Percentiles rank a stretch among this genome's conserved stretches.
phyloP scores from a whole-genome alignment of 495 filamentous ascomycete species.

The Diplogelasinospora grovesii region DNA sequence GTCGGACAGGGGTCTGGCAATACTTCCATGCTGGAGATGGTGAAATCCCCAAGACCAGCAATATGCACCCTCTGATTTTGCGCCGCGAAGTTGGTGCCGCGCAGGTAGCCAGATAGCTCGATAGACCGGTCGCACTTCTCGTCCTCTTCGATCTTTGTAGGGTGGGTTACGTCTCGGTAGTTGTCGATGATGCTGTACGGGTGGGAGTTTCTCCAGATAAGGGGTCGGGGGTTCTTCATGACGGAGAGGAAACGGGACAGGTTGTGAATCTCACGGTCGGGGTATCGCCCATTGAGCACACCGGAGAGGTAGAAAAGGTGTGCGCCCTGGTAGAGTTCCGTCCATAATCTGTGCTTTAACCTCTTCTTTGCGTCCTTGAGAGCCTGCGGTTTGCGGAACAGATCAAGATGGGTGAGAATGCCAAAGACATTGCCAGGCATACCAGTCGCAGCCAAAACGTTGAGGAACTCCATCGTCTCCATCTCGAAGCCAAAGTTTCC shows the following conservation, averaged over 20 bases:
- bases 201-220: slow-evolving; percentile 95
- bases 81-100: slow-evolving; percentile 91
- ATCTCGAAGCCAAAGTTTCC: slow-evolving; percentile 98
- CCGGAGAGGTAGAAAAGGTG: slow-evolving; percentile 95
- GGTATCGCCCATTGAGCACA: slow-evolving; percentile 92
- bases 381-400: slow-evolving; percentile 87
- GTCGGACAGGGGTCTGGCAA: slow-evolving; percentile 95
- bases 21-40: slow-evolving; percentile 73
- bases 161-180: slow-evolving; percentile 89
- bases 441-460: slow-evolving; percentile 78
- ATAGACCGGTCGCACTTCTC: slow-evolving; percentile 83
- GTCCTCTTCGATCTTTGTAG: slow-evolving; percentile 79
- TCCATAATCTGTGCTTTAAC: slow-evolving; percentile 93
- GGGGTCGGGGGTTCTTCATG: slow-evolving; percentile 95
- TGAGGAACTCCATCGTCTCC: slow-evolving; percentile 99
- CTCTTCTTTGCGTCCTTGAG: slow-evolving; percentile 89
- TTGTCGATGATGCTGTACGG: slow-evolving; percentile 90
- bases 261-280: slow-evolving; percentile 94
- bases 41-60: slow-evolving; percentile 89
- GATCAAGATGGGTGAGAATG: slow-evolving; percentile 89
- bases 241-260: slow-evolving; percentile 88
- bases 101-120: slow-evolving; percentile 85
- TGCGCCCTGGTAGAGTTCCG: slow-evolving; percentile 89
- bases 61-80: slow-evolving; percentile 85
- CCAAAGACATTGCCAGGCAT: slow-evolving; percentile 99